Conservation (phyloP, 441 rosid genomes). For the Jatropha podagrica region DNA sequence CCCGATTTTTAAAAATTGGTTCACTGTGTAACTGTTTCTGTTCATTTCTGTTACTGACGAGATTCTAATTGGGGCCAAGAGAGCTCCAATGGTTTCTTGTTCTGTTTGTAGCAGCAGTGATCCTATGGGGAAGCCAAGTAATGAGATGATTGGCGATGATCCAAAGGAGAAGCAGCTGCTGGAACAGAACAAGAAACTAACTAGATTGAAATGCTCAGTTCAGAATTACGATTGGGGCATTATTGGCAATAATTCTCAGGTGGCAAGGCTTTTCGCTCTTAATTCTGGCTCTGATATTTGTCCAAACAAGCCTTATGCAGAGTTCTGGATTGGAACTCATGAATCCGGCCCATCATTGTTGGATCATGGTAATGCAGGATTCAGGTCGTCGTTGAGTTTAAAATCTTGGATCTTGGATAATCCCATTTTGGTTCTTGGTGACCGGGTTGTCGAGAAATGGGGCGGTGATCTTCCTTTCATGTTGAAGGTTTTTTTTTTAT, state of each 20-base stretch:
- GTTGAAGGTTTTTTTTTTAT: constrained; percentile 42
- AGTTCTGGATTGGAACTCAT: constrained; percentile 70
- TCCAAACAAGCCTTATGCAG: constrained; percentile 51
- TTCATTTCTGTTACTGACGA: background rate
- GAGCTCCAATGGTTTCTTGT: background rate
- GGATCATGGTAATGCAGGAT: constrained; percentile 27
- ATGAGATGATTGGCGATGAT: background rate
- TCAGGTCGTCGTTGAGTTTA: constrained; percentile 35
- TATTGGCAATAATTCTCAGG: constrained; percentile 50
- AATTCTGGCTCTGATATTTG: constrained; percentile 45
- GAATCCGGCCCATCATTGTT: constrained; percentile 71
- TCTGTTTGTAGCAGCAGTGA: background rate
- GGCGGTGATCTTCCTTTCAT: constrained; percentile 72
- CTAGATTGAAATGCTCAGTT: constrained; percentile 42
- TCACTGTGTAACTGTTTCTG: background rate
- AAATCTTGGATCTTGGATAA: constrained; percentile 55
- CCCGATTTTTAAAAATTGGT: background rate
- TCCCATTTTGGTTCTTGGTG: constrained; percentile 47
- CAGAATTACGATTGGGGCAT: constrained; percentile 73
- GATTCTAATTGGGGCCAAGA: background rate
- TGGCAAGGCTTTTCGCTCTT: constrained; percentile 48
- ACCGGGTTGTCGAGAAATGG: constrained; percentile 53
- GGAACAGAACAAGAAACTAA: background rate
- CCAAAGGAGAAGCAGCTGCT: background rate
- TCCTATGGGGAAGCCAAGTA: background rate